Evolutionary conservation across 306 rosid genomes (phyloP), one percentile per base, ranked within the genome.

Genomic region (Urtica urens): DNA sequence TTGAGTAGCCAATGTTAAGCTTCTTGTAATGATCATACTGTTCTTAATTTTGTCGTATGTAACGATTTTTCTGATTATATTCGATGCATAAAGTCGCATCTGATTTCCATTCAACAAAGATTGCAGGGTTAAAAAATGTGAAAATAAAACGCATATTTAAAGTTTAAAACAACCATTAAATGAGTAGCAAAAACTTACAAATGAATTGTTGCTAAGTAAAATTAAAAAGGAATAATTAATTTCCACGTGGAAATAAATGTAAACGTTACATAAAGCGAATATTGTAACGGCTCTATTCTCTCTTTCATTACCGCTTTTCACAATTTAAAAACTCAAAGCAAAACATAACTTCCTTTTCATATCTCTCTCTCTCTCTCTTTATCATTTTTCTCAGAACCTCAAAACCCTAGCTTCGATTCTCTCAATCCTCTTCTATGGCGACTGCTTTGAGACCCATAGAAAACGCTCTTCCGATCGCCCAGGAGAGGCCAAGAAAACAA

Each of bases 391-490:
- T 55, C 73, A 45, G 21, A 46, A 33, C 22, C 23, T 55, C 45
- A 34, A 11, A 52, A 52, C 37, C 20, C 24, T 24, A 24, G 7
- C 52, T 46, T 46, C 28, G 46, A 19, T 9, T 40, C 12, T 21
- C 20, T 15, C 19, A n/a, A n/a, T n/a, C n/a, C n/a, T 23, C 44
- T 47, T 22, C 56, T 7, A 63, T 73, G 79, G 67, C 78, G 18
- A 83, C 79, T 95, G 82, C 97, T 14, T 72, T 90, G 30, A 74
- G 97, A 64, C 92, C 94, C 66, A 90, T 90, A 3, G 92, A 73
- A 15, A 90, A 90, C 47, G 93, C 82, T 28, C 94, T 84, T 29
- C 94, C 95, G 16, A 58, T 42, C 23, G 55, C 82, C 10, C 71
- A 76, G 9, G 81, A 84, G 23, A 64, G 94, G 58, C 92, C 86